Evolutionary conservation across 2,329 filamentous ascomycete genomes (phyloP).

Genomic region (Rugonectria rugulosa): DNA sequence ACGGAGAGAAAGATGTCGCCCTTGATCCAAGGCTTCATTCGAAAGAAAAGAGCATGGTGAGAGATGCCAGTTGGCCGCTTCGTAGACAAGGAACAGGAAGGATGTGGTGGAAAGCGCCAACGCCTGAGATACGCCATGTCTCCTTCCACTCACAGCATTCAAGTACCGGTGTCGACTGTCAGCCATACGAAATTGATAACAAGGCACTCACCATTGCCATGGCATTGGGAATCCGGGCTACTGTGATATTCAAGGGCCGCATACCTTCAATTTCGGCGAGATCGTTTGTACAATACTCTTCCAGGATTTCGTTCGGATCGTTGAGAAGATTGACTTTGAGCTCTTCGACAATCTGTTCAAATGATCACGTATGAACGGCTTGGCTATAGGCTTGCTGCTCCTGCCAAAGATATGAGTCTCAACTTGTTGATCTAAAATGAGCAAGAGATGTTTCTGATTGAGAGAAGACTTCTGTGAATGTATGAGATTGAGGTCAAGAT

Average conservation of each 20-base stretch:
- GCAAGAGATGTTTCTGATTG: no score
- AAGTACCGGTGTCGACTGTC: no score
- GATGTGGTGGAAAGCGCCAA: no score
- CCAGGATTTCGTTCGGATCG: constrained; percentile 58
- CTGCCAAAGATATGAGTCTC: constrained; percentile 43
- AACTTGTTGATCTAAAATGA: no score
- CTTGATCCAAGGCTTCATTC: constrained; percentile 66
- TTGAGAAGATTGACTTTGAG: constrained; percentile 60
- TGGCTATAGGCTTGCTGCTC: constrained; percentile 53
- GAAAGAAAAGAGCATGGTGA: constrained; percentile 66
- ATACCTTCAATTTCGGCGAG: constrained; percentile 57
- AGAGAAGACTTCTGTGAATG: no score
- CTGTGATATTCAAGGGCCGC: constrained; percentile 63
- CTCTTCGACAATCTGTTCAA: constrained; percentile 58
- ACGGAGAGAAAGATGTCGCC: constrained; percentile 65
- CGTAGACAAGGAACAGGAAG: neutral
- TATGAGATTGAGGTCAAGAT: no score
- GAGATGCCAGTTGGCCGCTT: constrained; percentile 13
- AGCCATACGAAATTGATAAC: no score
- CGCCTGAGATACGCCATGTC: no score
- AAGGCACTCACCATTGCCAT: constrained; percentile 67
- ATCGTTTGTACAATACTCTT: constrained; percentile 66
- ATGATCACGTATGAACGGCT: constrained; percentile 64
- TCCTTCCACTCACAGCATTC: no score
- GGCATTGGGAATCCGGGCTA: constrained; percentile 72